phyloP scores from a whole-genome alignment of 139 green algal species.

The Micractinium conductrix region DNA sequence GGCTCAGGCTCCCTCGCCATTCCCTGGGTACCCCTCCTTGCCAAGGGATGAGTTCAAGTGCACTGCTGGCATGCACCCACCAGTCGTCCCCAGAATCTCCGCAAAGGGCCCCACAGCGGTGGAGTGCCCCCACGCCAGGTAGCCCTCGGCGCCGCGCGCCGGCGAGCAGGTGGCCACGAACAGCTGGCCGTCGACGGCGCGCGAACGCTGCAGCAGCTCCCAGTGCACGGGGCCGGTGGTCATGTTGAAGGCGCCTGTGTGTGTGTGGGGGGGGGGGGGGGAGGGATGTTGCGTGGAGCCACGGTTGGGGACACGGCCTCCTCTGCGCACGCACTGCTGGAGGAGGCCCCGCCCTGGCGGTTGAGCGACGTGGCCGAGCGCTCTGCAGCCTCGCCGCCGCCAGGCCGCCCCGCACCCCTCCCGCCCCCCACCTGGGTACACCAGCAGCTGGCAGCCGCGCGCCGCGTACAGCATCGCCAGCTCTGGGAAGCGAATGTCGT shows the following conservation, averaged over 20 bases:
- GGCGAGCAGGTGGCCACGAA: constrained; percentile 94
- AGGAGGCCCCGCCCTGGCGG: no score
- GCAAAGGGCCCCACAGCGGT: constrained; percentile 84
- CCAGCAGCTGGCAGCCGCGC: constrained; percentile 83
- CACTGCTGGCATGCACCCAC: no score
- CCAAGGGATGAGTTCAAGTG: no score
- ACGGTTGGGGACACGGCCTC: no score
- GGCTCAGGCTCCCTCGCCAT: no score
- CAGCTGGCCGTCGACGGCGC: constrained; percentile 95
- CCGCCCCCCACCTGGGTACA: constrained; percentile 54
- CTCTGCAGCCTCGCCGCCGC: no score
- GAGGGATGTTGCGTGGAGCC: no score
- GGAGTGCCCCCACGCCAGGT: constrained; percentile 82
- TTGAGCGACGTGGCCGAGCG: no score
- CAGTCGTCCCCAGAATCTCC: constrained; percentile 76
- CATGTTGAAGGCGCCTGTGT: constrained; percentile 50
- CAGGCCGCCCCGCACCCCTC: no score
- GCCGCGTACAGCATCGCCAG: constrained; percentile 86
- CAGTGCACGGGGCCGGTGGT: constrained; percentile 91
- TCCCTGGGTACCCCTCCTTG: no score
- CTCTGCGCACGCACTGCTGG: no score
- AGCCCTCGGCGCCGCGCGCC: constrained; percentile 53
- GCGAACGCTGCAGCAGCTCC: constrained; percentile 89
- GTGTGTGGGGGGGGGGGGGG: neutral
- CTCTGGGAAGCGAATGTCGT: constrained; percentile 98